Evolutionary conservation across 768 basidiomycete genomes (phyloP), one percentile per base, ranked within the genome.

Genomic region (Epithele typhae): DNA sequence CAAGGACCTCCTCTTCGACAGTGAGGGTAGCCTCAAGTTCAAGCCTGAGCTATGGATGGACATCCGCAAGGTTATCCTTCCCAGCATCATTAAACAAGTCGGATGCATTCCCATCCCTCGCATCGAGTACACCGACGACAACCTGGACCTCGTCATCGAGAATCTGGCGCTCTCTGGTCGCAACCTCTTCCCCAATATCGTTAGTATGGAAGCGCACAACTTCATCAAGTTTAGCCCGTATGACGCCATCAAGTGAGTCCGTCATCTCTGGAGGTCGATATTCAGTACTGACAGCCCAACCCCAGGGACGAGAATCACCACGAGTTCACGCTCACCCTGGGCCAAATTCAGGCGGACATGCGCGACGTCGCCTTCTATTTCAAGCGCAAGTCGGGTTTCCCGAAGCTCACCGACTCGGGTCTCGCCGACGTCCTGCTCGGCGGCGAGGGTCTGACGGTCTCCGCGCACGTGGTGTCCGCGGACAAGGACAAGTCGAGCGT

Each of bases 271-370:
- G 22, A 32, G 5, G 0, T 33, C 14, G 21, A 24, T 17, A n/a
- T n/a, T n/a, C n/a, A n/a, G 1, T n/a, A 15, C 24, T 45, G 19
- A 43, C 25, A 41, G 3, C 9, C 18, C 21, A 23, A n/a, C 10
- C 68, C 0, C 49, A 57, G 66, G 4, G 90, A 90, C 61, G 72
- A 80, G 52, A 64, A 72, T 23, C 75, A 77, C 54, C 90, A 95
- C 64, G 76, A 79, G 44, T 80, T 96, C 60, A 83, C 76, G 27
- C 62, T 96, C 45, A 81, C 79, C 7, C 73, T 96, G 30, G 73
- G 72, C 23, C 93, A 97, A 64, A 87, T 96, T 56, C 93, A 97
- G 62, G 87, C 87, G 5, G 92, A 96, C 55, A 87, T 98, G 79
- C 79, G 88, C 14, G 93, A 97, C 56, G 89, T 96, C 12, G 85